These are phyloP conservation scores for Yarrowia sp. DNA, from an alignment of 805 yeast species.

Conservation along the genomic window DNA sequence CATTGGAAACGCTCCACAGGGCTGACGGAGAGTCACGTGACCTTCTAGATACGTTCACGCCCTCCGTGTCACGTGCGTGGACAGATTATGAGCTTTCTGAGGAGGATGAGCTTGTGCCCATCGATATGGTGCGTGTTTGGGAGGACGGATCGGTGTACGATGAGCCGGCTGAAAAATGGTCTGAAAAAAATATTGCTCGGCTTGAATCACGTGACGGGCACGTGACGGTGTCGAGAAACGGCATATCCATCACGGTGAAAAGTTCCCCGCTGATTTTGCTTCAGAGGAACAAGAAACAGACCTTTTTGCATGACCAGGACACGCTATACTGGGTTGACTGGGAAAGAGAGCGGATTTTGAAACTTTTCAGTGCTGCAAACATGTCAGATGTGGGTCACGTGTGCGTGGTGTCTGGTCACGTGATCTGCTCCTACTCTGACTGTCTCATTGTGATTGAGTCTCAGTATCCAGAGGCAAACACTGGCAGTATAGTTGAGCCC, in stretches of 20 bases:
- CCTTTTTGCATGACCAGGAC: conserved; percentile 12
- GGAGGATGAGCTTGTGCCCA: conserved; percentile 1
- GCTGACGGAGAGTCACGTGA: neutral
- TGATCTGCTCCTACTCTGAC: neutral
- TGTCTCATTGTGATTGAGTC: conserved; percentile 3
- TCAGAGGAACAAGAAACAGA: conserved; percentile 2
- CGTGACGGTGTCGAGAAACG: conserved; percentile 1
- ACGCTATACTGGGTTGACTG: conserved; percentile 15
- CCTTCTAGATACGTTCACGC: conserved; percentile 4
- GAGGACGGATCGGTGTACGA: neutral
- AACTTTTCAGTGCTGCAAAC: neutral
- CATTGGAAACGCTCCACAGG: neutral
- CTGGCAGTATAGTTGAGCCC: neutral
- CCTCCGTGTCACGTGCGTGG: conserved; percentile 11
- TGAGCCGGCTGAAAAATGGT: neutral
- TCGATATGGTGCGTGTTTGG: conserved; percentile 15
- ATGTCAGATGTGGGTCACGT: conserved; percentile 5
- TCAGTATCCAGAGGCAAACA: neutral
- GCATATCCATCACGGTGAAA: neutral
- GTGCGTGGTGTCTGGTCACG: neutral
- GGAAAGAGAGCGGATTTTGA: neutral
- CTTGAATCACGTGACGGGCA: neutral
- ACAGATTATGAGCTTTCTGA: conserved; percentile 1
- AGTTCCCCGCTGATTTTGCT: neutral
- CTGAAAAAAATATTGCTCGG: neutral